Percentiles rank a stretch among this genome's conserved stretches.
Conservation (phyloP, 108 stramenopile species). For the Cyclotella sp. region DNA sequence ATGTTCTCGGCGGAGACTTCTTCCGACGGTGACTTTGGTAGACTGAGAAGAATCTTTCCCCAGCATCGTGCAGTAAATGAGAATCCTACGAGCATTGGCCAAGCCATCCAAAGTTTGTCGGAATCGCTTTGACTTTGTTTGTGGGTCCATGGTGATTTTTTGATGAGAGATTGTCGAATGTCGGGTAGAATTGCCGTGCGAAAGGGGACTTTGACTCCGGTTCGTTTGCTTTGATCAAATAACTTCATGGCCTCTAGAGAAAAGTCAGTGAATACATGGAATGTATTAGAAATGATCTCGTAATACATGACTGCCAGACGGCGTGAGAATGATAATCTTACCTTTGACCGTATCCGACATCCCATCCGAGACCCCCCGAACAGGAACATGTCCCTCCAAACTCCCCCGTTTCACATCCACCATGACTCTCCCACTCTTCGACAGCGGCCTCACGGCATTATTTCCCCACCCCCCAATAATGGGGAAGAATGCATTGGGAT, state of each 20-base stretch:
- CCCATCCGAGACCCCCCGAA: conserved; percentile 62
- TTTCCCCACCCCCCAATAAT: conserved; percentile 73
- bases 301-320: background rate
- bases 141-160: conserved; percentile 15
- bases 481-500: conserved; percentile 67
- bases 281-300: background rate
- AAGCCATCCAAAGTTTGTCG: conserved; percentile 65
- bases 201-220: conserved; percentile 71
- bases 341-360: conserved; percentile 71
- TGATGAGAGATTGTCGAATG: conserved; percentile 30
- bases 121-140: conserved; percentile 39
- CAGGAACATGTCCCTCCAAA: conserved; percentile 66
- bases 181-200: conserved; percentile 66
- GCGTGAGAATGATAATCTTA: background rate
- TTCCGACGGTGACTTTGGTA: conserved; percentile 51
- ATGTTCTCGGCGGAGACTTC: background rate
- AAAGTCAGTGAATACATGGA: background rate
- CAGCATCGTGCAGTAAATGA: conserved; percentile 42
- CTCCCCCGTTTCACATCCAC: conserved; percentile 66
- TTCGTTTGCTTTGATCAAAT: conserved; percentile 71
- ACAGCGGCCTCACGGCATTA: conserved; percentile 67
- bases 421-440: conserved; percentile 74
- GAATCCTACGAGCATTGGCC: conserved; percentile 47
- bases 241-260: conserved; percentile 62
- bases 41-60: conserved; percentile 63